Base-by-base conservation (phyloP, 2,329 filamentous ascomycete species). In the Neofusicoccum kwambonambiense region DNA sequence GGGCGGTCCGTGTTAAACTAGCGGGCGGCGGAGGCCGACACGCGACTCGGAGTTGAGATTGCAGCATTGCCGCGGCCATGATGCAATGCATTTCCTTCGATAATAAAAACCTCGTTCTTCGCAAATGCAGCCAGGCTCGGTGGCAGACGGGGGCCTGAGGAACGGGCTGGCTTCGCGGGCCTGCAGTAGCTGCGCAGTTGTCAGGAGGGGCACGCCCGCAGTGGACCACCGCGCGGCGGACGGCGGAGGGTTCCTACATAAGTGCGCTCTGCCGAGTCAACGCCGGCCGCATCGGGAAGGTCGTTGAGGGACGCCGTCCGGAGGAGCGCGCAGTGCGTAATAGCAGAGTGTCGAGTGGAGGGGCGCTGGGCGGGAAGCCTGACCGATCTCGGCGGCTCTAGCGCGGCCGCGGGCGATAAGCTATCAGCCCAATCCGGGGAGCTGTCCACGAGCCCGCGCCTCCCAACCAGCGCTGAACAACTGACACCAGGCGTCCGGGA, bases 371-470 rank as follows among this genome's bases (percentile, higher is more conserved):
- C 22, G 22, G 22, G 22, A 22, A 22, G 22, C 22, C 22, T 22
- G 22, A 22, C 22, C 22, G 22, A 22, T 22, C 22, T 22, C 22
- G 22, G 22, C 22, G 22, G 22, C 22, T 22, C 22, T 22, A 22
- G 22, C 22, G 22, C 22, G 22, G 22, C 3, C 22, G 35, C 52
- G 7, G 17, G 39, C 22, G 56, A 47, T 47, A 60, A 37, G 42
- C 39, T 35, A 58, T 45, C 41, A 58, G n/a, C 39, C 39, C 50
- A 52, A 39, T 52, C 39, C 54, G 54, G 39, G 41, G 41, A 58
- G 22, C 8, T 60, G 42, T 47, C 42, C 27, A 60, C 56, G 42
- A 60, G 56, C 31, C 39, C 13, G 15, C 54, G 11, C 35, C 22
- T 27, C 17, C 56, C 12, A 17, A 27, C 42, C 8, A 19, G 39